Percentiles rank a stretch among this genome's conserved stretches.
Conservation (phyloP, 2,329 filamentous ascomycete species). For the Berkeleyomyces basicola region DNA sequence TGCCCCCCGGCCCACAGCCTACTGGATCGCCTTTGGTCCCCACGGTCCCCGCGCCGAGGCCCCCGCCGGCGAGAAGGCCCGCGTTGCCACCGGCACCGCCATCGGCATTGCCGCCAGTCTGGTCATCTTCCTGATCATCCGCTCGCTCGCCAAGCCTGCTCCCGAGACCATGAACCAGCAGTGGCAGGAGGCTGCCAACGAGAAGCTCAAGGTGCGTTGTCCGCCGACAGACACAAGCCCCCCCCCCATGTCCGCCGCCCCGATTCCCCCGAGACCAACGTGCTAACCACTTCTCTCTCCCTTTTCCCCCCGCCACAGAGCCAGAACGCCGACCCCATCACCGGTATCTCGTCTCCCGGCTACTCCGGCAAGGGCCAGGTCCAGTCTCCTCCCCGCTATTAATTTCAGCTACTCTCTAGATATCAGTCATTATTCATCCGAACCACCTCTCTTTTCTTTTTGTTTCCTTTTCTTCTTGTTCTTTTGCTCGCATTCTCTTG, state of each 20-base stretch:
- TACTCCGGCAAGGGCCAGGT: conserved; percentile 67
- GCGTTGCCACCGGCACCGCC: conserved; percentile 56
- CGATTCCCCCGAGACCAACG: not conserved
- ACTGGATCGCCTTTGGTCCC: conserved; percentile 96
- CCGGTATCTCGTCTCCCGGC: conserved; percentile 61
- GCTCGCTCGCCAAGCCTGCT: conserved; percentile 51
- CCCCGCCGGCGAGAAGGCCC: conserved; percentile 72
- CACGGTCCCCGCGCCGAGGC: conserved; percentile 77
- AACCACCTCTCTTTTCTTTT: conserved; percentile 6
- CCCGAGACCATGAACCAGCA: conserved; percentile 91
- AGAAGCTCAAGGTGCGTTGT: conserved; percentile 68
- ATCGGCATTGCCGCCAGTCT: conserved; percentile 51
- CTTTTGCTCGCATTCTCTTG: not conserved
- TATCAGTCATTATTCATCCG: conserved; percentile 12
- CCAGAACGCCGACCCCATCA: conserved; percentile 76
- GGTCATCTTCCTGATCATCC: conserved; percentile 55
- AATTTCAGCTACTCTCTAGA: conserved; percentile 18
- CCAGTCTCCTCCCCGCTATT: conserved; percentile 45
- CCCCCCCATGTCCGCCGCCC: not conserved
- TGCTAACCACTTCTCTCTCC: conserved; percentile 10
- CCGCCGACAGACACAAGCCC: not conserved
- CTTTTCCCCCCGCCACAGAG: conserved; percentile 31
- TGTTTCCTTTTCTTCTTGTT: conserved; percentile 17
- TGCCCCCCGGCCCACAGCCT: conserved; percentile 44
- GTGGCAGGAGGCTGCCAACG: conserved; percentile 90